Conservation (phyloP, 129 eudicot species). For the Pseudognaphalium luteoalbum region DNA sequence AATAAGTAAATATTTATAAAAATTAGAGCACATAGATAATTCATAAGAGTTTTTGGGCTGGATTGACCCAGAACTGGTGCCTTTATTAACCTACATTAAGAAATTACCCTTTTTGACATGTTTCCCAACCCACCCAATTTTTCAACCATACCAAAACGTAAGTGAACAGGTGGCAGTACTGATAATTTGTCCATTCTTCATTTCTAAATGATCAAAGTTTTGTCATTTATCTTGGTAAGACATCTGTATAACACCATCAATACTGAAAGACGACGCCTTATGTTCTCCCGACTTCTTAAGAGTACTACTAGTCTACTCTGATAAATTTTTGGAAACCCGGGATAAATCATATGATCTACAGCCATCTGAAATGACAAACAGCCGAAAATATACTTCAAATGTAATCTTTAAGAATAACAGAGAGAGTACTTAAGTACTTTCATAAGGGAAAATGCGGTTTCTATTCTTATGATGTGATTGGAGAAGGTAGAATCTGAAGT, state of each 20-base stretch:
- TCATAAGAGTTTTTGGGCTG: no score
- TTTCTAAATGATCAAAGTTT: neutral
- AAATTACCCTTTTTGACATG: neutral
- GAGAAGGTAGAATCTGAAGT: slow-evolving; percentile 61
- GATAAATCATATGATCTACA: slow-evolving; percentile 69
- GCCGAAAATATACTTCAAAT: neutral
- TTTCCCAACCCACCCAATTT: neutral
- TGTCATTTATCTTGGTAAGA: neutral
- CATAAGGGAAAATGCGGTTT: neutral
- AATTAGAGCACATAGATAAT: no score
- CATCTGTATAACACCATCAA: slow-evolving; percentile 62
- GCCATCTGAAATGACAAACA: slow-evolving; percentile 48
- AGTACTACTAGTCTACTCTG: slow-evolving; percentile 65
- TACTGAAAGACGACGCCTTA: slow-evolving; percentile 54
- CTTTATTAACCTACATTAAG: no score
- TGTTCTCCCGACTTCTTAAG: slow-evolving; percentile 62
- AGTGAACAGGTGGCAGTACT: neutral
- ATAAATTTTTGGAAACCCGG: slow-evolving; percentile 66
- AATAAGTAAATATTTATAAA: no score
- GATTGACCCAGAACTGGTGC: no score
- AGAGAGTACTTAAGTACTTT: no score
- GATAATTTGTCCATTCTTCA: neutral
- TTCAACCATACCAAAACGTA: neutral
- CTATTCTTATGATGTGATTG: slow-evolving; percentile 70
- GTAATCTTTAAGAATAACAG: neutral